phyloP scores from a whole-genome alignment of 140 eudicot genomes.

The Ambrosia hybrid region DNA sequence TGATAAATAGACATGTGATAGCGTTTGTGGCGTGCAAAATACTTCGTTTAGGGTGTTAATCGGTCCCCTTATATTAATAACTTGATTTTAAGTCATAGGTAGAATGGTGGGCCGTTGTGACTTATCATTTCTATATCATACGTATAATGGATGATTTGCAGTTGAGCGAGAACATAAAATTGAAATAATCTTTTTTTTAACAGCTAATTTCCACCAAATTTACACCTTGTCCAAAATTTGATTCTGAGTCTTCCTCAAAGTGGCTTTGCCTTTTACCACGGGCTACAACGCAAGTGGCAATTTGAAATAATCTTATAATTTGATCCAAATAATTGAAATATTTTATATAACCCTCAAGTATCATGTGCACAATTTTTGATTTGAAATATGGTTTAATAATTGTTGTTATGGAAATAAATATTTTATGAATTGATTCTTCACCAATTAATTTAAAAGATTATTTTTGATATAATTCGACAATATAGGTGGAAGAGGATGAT shows the following conservation, averaged over 20 bases:
- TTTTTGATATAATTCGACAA: neutral
- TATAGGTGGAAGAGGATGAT: conserved; percentile 18
- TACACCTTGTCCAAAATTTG: no score
- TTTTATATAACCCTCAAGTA: neutral
- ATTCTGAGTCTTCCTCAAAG: no score
- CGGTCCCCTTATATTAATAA: neutral
- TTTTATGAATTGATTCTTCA: no score
- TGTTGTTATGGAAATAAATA: neutral
- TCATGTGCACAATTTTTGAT: neutral
- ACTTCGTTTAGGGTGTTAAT: neutral
- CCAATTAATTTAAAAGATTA: neutral
- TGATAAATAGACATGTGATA: neutral
- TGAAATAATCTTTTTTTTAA: neutral
- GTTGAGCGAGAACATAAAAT: neutral
- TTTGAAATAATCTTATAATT: no score
- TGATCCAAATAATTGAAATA: neutral
- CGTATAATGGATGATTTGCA: neutral
- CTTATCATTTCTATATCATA: neutral
- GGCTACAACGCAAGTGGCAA: no score
- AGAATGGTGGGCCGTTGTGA: neutral
- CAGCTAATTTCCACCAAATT: no score
- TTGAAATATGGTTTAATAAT: neutral
- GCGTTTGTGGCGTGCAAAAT: neutral
- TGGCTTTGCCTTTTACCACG: no score
- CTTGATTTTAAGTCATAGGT: neutral